phyloP scores from a whole-genome alignment of 2,329 filamentous ascomycete genomes.

The Clonostachys byssicola region DNA sequence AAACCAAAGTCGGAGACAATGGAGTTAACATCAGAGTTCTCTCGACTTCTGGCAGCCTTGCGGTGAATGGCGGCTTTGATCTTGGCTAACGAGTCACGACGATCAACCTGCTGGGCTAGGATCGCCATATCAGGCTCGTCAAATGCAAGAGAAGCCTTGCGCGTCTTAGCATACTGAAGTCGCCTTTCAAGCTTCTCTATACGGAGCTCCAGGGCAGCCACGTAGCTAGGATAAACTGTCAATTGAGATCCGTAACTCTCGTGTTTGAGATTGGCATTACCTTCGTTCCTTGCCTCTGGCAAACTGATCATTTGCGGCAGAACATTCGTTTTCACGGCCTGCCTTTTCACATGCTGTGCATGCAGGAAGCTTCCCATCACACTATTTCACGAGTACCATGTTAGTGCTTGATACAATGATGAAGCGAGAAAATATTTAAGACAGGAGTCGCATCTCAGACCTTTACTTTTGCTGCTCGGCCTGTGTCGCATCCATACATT shows the following conservation, averaged over 20 bases:
- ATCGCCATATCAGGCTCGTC: constrained; percentile 49
- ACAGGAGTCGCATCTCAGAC: constrained; percentile 28
- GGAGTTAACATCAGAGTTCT: constrained; percentile 85
- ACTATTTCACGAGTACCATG: constrained; percentile 38
- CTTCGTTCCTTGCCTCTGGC: constrained; percentile 92
- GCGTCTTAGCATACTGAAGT: constrained; percentile 64
- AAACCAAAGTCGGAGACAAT: constrained; percentile 92
- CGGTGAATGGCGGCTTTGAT: constrained; percentile 61
- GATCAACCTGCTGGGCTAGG: constrained; percentile 22
- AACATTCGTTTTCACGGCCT: constrained; percentile 81
- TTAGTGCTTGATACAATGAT: neutral
- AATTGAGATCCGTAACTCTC: neutral
- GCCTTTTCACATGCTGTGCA: constrained; percentile 95
- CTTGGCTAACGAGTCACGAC: constrained; percentile 53
- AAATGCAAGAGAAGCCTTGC: constrained; percentile 66
- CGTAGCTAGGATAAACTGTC: constrained; percentile 57
- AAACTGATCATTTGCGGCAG: constrained; percentile 92
- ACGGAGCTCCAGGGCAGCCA: constrained; percentile 87
- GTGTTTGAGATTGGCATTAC: constrained; percentile 25
- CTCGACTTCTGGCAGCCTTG: constrained; percentile 60
- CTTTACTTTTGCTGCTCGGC: constrained; percentile 90
- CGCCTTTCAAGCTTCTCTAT: constrained; percentile 84
- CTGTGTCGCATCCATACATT: constrained; percentile 23
- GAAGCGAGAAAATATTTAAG: neutral
- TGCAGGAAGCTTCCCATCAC: constrained; percentile 91